Conservation (phyloP, 2,329 filamentous ascomycete species). For the Tolypocladium tundrense region DNA sequence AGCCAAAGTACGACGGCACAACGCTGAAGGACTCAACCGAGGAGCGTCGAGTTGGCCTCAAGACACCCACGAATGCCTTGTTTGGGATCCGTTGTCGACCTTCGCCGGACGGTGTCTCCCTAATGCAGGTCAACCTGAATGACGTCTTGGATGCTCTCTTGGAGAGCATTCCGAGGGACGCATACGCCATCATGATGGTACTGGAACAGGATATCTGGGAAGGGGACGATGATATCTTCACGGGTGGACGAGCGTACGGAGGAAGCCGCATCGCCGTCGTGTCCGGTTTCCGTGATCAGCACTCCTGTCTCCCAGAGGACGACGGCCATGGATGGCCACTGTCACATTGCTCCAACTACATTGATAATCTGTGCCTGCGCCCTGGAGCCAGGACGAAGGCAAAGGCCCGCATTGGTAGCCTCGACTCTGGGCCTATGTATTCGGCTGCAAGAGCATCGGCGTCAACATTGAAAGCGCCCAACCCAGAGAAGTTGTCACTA, state of each 20-base stretch:
- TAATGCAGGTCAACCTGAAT: background rate
- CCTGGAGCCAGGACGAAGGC: background rate
- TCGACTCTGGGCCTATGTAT: background rate
- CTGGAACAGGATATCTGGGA: background rate
- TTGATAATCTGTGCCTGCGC: background rate
- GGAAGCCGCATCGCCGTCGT: background rate
- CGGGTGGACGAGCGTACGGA: background rate
- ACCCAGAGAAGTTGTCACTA: background rate
- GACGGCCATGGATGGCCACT: background rate
- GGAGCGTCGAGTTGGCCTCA: background rate
- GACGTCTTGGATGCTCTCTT: background rate
- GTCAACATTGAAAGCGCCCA: background rate
- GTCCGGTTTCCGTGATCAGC: background rate
- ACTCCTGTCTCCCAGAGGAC: background rate
- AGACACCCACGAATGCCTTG: background rate
- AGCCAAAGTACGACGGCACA: background rate
- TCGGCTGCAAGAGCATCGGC: background rate
- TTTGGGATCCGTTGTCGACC: background rate
- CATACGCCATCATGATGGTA: background rate
- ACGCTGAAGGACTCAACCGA: background rate
- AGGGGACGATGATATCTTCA: background rate
- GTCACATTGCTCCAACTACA: background rate
- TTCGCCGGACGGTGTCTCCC: background rate
- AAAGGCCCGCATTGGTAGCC: background rate
- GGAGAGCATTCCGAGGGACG: background rate